Conservation (phyloP, 2,329 filamentous ascomycete genomes). For the Purpureocillium lavendulum region DNA sequence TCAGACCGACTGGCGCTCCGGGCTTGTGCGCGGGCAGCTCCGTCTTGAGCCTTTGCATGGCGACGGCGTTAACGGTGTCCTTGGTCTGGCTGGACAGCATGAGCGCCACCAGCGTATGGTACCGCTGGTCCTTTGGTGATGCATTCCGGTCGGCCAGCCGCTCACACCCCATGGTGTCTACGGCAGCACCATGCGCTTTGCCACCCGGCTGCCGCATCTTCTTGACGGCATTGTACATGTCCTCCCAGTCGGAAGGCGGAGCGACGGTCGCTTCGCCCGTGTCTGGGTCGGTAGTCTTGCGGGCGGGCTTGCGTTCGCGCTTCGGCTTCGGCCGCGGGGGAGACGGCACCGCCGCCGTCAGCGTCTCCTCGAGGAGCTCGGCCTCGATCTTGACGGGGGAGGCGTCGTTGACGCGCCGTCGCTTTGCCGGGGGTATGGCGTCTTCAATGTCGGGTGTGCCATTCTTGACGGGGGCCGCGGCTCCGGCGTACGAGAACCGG, state of each 20-base stretch:
- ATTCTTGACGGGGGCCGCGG: constrained; percentile 14
- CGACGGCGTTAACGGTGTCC: constrained; percentile 79
- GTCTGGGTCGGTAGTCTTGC: constrained; percentile 29
- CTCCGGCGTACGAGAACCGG: constrained; percentile 32
- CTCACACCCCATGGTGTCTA: constrained; percentile 97
- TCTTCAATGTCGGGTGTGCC: constrained; percentile 48
- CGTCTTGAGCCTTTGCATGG: constrained; percentile 70
- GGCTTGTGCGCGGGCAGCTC: constrained; percentile 50
- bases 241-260: constrained; percentile 77
- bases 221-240: constrained; percentile 68
- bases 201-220: constrained; percentile 60
- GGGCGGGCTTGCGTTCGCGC: constrained; percentile 37
- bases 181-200: constrained; percentile 63
- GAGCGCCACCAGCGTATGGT: constrained; percentile 78
- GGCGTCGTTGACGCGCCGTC: constrained; percentile 14
- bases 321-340: constrained; percentile 11
- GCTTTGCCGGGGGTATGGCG: constrained; percentile 24
- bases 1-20: constrained; percentile 48
- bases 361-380: constrained; percentile 23
- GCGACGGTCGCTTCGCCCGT: constrained; percentile 30
- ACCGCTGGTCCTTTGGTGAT: constrained; percentile 52
- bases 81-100: constrained; percentile 94
- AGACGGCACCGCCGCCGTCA: constrained; percentile 13
- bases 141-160: constrained; percentile 51
- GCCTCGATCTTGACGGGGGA: constrained; percentile 25